Conservation (phyloP, 805 yeast species). For the Yarrowia keelungensis region DNA sequence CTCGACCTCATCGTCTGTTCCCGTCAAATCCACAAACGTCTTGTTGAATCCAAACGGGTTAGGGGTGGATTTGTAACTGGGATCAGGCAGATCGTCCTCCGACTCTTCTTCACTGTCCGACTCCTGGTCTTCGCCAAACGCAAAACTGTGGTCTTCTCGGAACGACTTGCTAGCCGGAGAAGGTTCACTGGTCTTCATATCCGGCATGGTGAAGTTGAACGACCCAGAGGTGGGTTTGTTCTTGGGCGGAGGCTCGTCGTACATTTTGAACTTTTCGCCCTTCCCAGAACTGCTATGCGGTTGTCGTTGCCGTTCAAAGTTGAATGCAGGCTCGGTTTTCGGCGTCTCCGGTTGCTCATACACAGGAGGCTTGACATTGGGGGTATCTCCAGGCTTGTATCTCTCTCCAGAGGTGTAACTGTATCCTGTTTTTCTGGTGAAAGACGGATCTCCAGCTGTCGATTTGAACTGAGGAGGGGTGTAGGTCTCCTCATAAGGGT, state of each 20-base stretch:
- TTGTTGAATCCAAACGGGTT: conserved; percentile 25
- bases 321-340: not conserved
- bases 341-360: not conserved
- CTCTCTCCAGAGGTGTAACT: conserved; percentile 23
- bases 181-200: conserved; percentile 20
- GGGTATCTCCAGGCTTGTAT: conserved; percentile 16
- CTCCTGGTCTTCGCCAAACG: conserved; percentile 1
- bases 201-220: conserved; percentile 34
- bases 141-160: conserved; percentile 30
- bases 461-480: conserved; percentile 34
- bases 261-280: conserved; percentile 30
- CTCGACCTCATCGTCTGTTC: conserved; percentile 18
- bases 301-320: conserved; percentile 9
- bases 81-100: conserved; percentile 14
- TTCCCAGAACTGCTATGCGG: conserved; percentile 25
- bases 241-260: conserved; percentile 27
- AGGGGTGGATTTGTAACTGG: not conserved
- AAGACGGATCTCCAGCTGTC: conserved; percentile 19
- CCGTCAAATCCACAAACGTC: conserved; percentile 17
- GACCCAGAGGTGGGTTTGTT: conserved; percentile 12
- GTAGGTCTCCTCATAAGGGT: not conserved
- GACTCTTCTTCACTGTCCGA: not conserved
- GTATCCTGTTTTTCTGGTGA: conserved; percentile 25
- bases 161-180: conserved; percentile 7
- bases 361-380: conserved; percentile 30